These are phyloP conservation scores for Aspergillus steynii DNA, from an alignment of 495 filamentous ascomycete genomes.

Conservation along the genomic window DNA sequence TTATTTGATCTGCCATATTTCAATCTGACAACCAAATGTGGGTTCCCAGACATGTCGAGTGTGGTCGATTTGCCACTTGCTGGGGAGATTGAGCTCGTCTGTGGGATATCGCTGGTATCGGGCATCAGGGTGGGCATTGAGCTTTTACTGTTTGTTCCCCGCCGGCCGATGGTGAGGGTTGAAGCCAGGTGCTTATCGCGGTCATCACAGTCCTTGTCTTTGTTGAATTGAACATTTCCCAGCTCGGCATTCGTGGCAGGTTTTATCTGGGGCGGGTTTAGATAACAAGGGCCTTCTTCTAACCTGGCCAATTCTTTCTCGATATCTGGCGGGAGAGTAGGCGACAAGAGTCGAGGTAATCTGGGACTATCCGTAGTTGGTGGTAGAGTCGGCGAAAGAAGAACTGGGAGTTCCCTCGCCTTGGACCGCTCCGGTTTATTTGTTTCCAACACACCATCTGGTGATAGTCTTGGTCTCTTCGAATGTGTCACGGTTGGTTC, in stretches of 20 bases:
- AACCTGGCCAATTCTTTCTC: constrained; percentile 47
- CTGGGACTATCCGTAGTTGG: constrained; percentile 34
- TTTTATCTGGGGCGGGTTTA: constrained; percentile 15
- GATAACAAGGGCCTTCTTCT: constrained; percentile 24
- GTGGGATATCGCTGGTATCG: background rate
- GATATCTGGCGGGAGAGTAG: constrained; percentile 50
- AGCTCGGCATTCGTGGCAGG: constrained; percentile 12
- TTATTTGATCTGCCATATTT: constrained; percentile 44
- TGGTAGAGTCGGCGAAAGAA: constrained; percentile 46
- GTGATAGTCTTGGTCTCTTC: constrained; percentile 36
- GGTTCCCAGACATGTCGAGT: constrained; percentile 7
- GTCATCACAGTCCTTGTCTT: constrained; percentile 14
- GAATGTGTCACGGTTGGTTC: constrained; percentile 23
- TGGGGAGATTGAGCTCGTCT: background rate
- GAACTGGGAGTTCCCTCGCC: constrained; percentile 33
- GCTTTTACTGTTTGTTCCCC: constrained; percentile 1
- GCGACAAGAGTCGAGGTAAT: constrained; percentile 44
- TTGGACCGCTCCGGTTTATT: constrained; percentile 24
- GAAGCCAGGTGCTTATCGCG: constrained; percentile 13
- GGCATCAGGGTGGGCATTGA: background rate
- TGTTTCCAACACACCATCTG: constrained; percentile 25
- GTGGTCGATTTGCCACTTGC: background rate
- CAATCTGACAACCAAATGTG: constrained; percentile 34
- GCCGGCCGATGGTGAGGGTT: constrained; percentile 7
- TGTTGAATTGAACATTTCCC: constrained; percentile 15